These are phyloP conservation scores for Colletotrichum incanum DNA, from an alignment of 2,329 filamentous ascomycete genomes.

Conservation along the genomic window DNA sequence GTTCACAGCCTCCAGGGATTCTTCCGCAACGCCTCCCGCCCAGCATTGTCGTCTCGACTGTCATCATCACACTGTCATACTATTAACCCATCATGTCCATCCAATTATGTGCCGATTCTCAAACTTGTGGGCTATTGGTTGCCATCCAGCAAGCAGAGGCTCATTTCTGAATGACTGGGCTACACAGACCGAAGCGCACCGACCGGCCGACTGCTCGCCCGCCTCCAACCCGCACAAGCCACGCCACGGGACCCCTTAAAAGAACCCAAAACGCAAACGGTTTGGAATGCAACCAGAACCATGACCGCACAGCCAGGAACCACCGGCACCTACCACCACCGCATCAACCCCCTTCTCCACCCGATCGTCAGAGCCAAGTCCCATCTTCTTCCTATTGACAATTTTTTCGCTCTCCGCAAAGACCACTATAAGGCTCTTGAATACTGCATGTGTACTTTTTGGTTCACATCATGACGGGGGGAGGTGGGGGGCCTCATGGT, in stretches of 20 bases:
- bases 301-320: neutral
- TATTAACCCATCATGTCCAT: neutral
- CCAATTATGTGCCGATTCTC: neutral
- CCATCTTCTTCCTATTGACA: neutral
- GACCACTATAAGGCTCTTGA: slow-evolving; percentile 9
- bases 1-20: neutral
- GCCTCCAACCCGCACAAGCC: neutral
- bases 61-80: neutral
- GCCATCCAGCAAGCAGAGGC: neutral
- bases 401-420: neutral
- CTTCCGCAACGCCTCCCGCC: neutral
- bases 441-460: neutral
- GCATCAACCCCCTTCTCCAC: slow-evolving; percentile 14
- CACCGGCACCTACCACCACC: slow-evolving; percentile 5
- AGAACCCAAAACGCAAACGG: slow-evolving; percentile 36
- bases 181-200: neutral
- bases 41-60: neutral
- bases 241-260: neutral
- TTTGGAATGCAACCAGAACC: slow-evolving; percentile 22
- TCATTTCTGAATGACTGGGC: neutral
- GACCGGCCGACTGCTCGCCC: neutral
- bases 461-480: neutral
- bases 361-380: slow-evolving; percentile 30
- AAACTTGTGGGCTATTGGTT: neutral
- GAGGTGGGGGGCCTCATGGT: neutral